Base-by-base conservation (phyloP, 345 rosid species). In the Pistacia integerrima region DNA sequence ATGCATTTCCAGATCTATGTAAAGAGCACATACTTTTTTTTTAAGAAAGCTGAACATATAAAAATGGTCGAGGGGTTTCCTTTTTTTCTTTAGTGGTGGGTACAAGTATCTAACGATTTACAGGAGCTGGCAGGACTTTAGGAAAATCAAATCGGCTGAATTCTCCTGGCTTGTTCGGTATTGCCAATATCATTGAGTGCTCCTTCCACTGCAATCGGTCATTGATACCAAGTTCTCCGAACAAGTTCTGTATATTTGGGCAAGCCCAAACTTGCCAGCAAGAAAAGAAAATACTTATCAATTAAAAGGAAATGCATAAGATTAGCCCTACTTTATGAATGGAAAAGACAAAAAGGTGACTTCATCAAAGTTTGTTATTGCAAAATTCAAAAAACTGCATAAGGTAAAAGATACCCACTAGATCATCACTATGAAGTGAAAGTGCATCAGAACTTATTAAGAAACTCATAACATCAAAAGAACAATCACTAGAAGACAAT, bases 161-260 rank as follows among this genome's bases (percentile, higher is more conserved):
- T 76, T 95, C 98, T 68, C 98, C 97, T 33, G 98, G 98, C 82
- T 90, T 92, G 83, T 89, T 91, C 77, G 98, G 98, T 96, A 95
- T 93, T 38, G 99, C 98, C 76, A 95, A 95, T 67, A 95, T 95
- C 99, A 95, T 95, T 70, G 97, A 95, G 74, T 95, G 99, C 78
- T 95, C 98, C 82, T 95, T 93, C 99, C 98, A 93, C 77, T 95
- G 97, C 85, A 95, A 82, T 78, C 96, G 87, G 73, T 95, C 98
- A 62, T 88, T 82, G 64, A 95, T 93, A 67, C 94, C 97, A 76
- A 95, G 98, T 86, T 95, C 98, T 66, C 96, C 96, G 76, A 95
- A 93, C 77, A 95, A 81, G 84, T 90, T 93, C 84, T 95, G 98
- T 60, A 95, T 72, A 87, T 93, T 95, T 68, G 97, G 99, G 82